Percentiles rank a stretch among this genome's conserved stretches.
Evolutionary conservation across 1,284 basidiomycete species (phyloP).

Genomic region (Volvariella volvacea): DNA sequence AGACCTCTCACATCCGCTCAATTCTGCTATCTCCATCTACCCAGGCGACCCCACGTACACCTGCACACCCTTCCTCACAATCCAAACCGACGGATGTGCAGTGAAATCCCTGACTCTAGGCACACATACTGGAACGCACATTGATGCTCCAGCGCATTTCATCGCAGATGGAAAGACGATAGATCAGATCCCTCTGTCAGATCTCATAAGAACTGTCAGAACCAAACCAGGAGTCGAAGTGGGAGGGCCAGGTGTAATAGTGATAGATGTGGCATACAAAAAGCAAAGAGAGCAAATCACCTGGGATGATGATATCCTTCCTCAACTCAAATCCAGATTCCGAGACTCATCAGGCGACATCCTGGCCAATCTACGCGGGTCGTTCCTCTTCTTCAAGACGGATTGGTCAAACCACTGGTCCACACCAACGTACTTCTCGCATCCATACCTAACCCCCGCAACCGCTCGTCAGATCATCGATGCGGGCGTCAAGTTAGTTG

Average conservation of each 20-base stretch:
- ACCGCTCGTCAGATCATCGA: conserved; percentile 42
- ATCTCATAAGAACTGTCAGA: conserved; percentile 33
- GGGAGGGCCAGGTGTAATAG: conserved; percentile 25
- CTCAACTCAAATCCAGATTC: not conserved
- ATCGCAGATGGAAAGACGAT: conserved; percentile 44
- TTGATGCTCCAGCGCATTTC: conserved; percentile 72
- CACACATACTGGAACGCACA: conserved; percentile 63
- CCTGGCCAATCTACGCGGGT: no score
- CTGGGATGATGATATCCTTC: conserved; percentile 39
- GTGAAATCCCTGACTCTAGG: conserved; percentile 44
- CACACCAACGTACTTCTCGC: conserved; percentile 44
- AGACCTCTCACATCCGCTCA: conserved; percentile 51
- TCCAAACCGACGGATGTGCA: conserved; percentile 40
- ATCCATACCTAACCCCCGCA: conserved; percentile 54
- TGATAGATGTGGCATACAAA: conserved; percentile 41
- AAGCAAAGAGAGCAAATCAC: conserved; percentile 37
- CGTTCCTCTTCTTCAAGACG: conserved; percentile 32
- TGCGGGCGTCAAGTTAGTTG: conserved; percentile 47
- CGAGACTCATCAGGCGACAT: not conserved
- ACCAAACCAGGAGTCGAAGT: no score
- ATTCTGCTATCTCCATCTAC: conserved; percentile 37
- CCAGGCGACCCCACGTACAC: conserved; percentile 47
- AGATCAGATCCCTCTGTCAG: conserved; percentile 44
- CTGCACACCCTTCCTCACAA: conserved; percentile 25
- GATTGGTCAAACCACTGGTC: conserved; percentile 57